A percentile compares a stretch with the other conserved stretches of the same genome.
Conservation (phyloP, 352 stramenopile species). For the Globisporangium echinulatum region DNA sequence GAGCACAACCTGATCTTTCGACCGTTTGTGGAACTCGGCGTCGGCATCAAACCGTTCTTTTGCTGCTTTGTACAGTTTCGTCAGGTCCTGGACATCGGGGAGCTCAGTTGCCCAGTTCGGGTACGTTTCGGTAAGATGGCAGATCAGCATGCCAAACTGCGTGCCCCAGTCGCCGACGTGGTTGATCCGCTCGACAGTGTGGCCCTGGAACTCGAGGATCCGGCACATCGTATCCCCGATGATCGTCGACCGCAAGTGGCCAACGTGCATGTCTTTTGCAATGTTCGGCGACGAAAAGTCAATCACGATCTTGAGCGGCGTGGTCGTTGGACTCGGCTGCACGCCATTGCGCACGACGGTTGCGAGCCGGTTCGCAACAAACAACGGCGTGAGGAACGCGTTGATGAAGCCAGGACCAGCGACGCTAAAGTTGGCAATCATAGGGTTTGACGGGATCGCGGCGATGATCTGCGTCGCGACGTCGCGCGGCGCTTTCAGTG, state of each 20-base stretch:
- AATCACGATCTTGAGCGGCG: slow-evolving; percentile 62
- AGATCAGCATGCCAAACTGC: slow-evolving; percentile 99
- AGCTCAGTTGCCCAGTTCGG: slow-evolving; percentile 88
- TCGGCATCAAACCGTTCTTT: no score
- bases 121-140: slow-evolving; percentile 97
- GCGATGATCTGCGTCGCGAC: slow-evolving; percentile 91
- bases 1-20: no score
- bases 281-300: slow-evolving; percentile 88
- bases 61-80: slow-evolving; percentile 20
- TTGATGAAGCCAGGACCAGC: no score
- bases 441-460: no score
- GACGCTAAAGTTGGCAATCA: no score
- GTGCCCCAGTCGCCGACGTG: slow-evolving; percentile 85
- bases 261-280: slow-evolving; percentile 88
- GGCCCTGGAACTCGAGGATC: slow-evolving; percentile 85
- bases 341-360: slow-evolving; percentile 74
- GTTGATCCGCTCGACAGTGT: slow-evolving; percentile 80
- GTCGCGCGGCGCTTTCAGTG: slow-evolving; percentile 70
- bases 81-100: slow-evolving; percentile 97
- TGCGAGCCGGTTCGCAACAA: slow-evolving; percentile 58
- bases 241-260: slow-evolving; percentile 89
- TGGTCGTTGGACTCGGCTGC: slow-evolving; percentile 68
- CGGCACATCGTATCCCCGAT: slow-evolving; percentile 84
- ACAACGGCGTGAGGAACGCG: no score
- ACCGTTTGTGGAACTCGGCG: no score